Evolutionary conservation across 1,284 basidiomycete species (phyloP).

Genomic region (Puccinia novopanici): DNA sequence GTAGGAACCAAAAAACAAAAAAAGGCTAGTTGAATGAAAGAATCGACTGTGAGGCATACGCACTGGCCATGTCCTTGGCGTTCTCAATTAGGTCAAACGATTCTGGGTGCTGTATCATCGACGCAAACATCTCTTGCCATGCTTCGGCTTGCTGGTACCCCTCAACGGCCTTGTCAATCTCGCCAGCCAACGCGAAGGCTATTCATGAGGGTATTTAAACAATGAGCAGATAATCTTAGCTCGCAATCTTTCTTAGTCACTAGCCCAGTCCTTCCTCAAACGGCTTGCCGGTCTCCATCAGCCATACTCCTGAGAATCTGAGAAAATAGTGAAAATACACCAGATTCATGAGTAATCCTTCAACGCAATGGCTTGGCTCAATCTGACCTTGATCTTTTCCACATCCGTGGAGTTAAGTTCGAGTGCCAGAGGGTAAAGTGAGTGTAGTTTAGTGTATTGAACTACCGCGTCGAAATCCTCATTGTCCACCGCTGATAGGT

Average conservation of each 20-base stretch:
- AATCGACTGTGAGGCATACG: too few species aligned
- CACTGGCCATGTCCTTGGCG: too few species aligned
- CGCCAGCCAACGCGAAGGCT: slow-evolving; percentile 70
- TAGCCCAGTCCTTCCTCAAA: slow-evolving; percentile 77
- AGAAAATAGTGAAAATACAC: slow-evolving; percentile 10
- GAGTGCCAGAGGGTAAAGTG: slow-evolving; percentile 74
- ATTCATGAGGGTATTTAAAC: slow-evolving; percentile 30
- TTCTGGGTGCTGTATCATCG: too few species aligned
- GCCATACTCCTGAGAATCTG: slow-evolving; percentile 35
- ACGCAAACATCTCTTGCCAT: too few species aligned
- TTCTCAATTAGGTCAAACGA: too few species aligned
- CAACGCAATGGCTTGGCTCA: neutral
- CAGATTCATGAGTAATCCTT: neutral
- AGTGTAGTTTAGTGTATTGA: slow-evolving; percentile 76
- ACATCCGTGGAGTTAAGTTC: slow-evolving; percentile 71
- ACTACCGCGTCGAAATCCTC: slow-evolving; percentile 81
- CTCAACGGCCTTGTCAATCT: too few species aligned
- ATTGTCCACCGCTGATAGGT: slow-evolving; percentile 72
- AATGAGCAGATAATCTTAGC: neutral
- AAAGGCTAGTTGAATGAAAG: too few species aligned
- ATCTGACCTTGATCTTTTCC: slow-evolving; percentile 65
- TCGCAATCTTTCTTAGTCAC: neutral
- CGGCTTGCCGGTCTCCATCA: too few species aligned
- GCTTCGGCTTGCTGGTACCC: too few species aligned
- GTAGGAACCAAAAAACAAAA: too few species aligned